Conservation (phyloP, 2,329 filamentous ascomycete genomes). For the Alternaria burnsii region DNA sequence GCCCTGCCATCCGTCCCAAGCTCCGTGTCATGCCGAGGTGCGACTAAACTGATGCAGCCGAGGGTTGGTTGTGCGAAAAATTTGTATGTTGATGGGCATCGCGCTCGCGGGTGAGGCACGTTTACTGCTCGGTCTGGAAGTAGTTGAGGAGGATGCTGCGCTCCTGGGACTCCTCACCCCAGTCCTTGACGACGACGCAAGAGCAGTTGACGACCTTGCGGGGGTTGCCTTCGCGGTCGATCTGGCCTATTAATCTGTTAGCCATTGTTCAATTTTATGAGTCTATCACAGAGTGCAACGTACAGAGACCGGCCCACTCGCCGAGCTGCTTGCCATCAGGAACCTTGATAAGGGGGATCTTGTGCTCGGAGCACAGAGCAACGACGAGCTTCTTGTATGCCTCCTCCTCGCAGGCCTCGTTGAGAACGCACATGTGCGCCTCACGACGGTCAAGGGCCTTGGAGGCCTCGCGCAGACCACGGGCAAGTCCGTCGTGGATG, state of each 20-base stretch:
- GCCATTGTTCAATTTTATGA: not conserved
- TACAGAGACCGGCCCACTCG: conserved; percentile 99
- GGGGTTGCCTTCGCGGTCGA: conserved; percentile 99
- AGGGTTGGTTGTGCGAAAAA: conserved; percentile 22
- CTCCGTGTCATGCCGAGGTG: conserved; percentile 23
- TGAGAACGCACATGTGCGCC: conserved; percentile 99
- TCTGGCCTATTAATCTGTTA: conserved; percentile 72
- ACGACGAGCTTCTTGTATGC: conserved; percentile 99
- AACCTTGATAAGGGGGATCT: conserved; percentile 99
- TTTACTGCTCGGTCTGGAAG: conserved; percentile 85
- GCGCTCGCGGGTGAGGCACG: conserved; percentile 20
- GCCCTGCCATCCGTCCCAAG: conserved; percentile 11
- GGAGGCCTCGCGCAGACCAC: conserved; percentile 96
- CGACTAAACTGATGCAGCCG: conserved; percentile 26
- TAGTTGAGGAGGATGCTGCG: conserved; percentile 99
- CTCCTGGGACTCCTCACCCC: conserved; percentile 99
- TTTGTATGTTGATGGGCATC: conserved; percentile 13
- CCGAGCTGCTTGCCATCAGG: conserved; percentile 99
- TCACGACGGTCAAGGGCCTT: conserved; percentile 99
- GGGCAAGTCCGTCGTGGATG: conserved; percentile 99
- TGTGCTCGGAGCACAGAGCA: conserved; percentile 98
- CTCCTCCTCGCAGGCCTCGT: conserved; percentile 99
- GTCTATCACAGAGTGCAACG: conserved; percentile 57
- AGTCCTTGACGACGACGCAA: conserved; percentile 99
- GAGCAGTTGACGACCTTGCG: conserved; percentile 99